Base-by-base conservation (phyloP, 495 filamentous ascomycete species). In the Halenospora varia region DNA sequence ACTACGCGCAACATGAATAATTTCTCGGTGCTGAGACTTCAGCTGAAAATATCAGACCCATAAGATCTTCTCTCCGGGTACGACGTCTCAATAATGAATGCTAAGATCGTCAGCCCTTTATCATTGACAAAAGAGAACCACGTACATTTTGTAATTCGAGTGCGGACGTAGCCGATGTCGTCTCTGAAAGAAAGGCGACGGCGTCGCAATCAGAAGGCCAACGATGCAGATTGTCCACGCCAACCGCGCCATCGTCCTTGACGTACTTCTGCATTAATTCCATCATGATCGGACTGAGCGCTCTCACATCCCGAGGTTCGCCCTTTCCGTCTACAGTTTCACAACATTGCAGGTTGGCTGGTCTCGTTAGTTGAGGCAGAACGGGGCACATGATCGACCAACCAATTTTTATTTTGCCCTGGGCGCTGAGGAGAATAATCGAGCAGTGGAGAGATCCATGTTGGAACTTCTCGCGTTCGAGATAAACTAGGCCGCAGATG, bases 251-350 rank as follows among this genome's bases (percentile, higher is more conserved):
- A 56, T 71, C 68, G 8, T 71, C 66, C 59, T 73, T 75, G 20
- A 39, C 49, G 61, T 70, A 73, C 51, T 70, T 72, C 63, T 73
- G 62, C 64, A 75, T 75, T 10, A 72, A 49, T 63, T 69, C 65
- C 66, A 69, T 71, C 9, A 57, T 63, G 13, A 71, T 70, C 24
- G 20, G 57, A 0, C 56, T 41, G 2, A 73, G 48, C 8, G 51
- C 40, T 50, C 58, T 64, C 9, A 71, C 57, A 48, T 61, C 59
- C 10, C 48, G 17, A 50, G 39, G 42, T 4, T 17, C 26, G 55
- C 17, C 29, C 9, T 51, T 40, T 22, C 20, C 13, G 10, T 20
- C 20, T 25, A 17, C 17, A 4, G n/a, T 41, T 23, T 20, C 25
- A 11, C 53, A 56, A 56, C 24, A 48, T 48, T 56, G 19, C 35